These are phyloP conservation scores for Axilococcus clingmanii DNA, from an alignment of 139 green algal species.

Conservation along the genomic window DNA sequence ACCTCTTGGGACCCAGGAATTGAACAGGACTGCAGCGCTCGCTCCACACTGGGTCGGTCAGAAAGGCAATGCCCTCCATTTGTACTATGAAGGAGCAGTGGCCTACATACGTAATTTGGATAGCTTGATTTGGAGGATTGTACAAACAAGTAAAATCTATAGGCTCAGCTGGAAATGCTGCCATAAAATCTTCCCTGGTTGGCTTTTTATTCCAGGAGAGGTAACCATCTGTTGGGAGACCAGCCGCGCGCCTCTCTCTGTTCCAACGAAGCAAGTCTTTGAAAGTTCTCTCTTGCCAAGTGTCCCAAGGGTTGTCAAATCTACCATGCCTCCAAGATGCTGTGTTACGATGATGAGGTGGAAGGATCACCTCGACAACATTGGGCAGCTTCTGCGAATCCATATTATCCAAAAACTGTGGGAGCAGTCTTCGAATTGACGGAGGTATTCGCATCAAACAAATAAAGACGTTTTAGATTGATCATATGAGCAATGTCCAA, in stretches of 20 bases:
- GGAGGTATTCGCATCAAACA: too few relatives aligned
- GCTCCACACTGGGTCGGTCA: conserved; percentile 68
- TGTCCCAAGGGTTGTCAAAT: conserved; percentile 32
- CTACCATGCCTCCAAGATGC: background rate
- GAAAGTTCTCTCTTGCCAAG: conserved; percentile 18
- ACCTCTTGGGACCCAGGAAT: conserved; percentile 34
- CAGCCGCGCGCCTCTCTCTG: background rate
- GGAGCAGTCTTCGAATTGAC: too few relatives aligned
- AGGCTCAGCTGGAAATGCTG: conserved; percentile 13
- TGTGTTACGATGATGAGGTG: background rate
- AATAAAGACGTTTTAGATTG: too few relatives aligned
- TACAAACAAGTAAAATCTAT: conserved; percentile 10
- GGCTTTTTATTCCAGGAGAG: conserved; percentile 8
- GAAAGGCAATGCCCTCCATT: conserved; percentile 51
- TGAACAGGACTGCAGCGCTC: conserved; percentile 33
- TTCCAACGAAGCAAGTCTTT: conserved; percentile 16
- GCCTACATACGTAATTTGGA: conserved; percentile 54
- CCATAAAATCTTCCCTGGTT: conserved; percentile 7
- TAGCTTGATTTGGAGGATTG: conserved; percentile 5
- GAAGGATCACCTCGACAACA: background rate
- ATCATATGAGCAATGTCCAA: too few relatives aligned
- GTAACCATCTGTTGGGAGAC: conserved; percentile 5
- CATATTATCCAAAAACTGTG: too few relatives aligned
- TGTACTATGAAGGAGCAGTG: conserved; percentile 59
- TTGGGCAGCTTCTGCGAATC: background rate